Base-by-base conservation (phyloP, 2,329 filamentous ascomycete genomes). In the Colletotrichum tropicale region DNA sequence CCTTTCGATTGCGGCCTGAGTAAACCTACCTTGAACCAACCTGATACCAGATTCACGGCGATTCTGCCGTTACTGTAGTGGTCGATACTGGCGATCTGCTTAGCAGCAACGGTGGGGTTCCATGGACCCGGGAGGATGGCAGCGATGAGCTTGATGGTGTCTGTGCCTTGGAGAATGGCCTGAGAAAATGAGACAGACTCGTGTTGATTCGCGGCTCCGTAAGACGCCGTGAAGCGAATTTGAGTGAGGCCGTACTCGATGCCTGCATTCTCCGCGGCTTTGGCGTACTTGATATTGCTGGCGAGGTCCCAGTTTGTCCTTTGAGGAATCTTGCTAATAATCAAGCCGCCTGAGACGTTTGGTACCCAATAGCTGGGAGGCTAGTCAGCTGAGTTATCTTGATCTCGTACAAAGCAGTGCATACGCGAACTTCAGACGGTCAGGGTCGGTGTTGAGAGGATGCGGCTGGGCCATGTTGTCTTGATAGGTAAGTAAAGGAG, bases 71-170 rank as follows among this genome's bases (percentile, higher is more conserved):
- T 84, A 43, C 83, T 85, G 80, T 89, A 90, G 68, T 89, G 83
- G 79, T 90, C 88, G 67, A 90, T 89, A 66, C 85, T 88, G 4
- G 88, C 88, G 70, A 90, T 87, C 78, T 89, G 87, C 80, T 90
- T 90, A 15, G 88, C 88, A 15, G 87, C 88, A 1, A 90, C 82
- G 0, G 88, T 86, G 6, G 89, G 88, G 74, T 88, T 88, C 87
- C 87, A 89, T 0, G 87, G 86, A 0, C 87, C 87, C 1, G 88
- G 88, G 0, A 90, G 84, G 8, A 90, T 81, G 0, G 88, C 88
- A 5, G 87, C 88, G 71, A 90, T 90, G 32, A 90, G 80, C 76
- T 88, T 89, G 65, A 90, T 81, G 30, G 85, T 86, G 74, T 86
- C 83, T 4, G 88, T 90, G 36, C 81, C 81, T 71, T 86, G 85